A percentile compares a stretch with the other conserved stretches of the same genome.
Evolutionary conservation across 352 stramenopile genomes (phyloP).

Genomic region (Globisporangium polare): DNA sequence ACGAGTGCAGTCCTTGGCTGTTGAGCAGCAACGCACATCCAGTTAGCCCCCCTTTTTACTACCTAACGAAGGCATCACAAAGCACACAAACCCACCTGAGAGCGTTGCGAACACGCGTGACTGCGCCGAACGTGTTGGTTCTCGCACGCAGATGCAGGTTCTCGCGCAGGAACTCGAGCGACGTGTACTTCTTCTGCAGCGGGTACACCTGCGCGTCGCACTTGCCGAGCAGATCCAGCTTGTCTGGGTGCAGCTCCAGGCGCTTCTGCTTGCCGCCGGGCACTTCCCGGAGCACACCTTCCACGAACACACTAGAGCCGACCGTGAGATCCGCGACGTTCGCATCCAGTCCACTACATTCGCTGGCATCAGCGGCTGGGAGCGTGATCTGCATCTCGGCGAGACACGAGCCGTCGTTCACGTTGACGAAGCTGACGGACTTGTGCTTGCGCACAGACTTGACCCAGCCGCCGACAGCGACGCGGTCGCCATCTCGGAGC

Average conservation of each 20-base stretch:
- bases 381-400: slow-evolving; percentile 91
- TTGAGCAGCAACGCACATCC: not conserved
- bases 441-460: slow-evolving; percentile 97
- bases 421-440: slow-evolving; percentile 95
- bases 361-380: slow-evolving; percentile 29
- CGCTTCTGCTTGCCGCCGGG: slow-evolving; percentile 85
- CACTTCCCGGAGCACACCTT: slow-evolving; percentile 87
- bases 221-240: slow-evolving; percentile 85
- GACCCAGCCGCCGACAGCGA: slow-evolving; percentile 89
- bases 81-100: slow-evolving; percentile 43
- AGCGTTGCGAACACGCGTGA: slow-evolving; percentile 92
- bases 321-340: slow-evolving; percentile 91
- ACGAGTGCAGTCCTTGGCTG: slow-evolving; percentile 62
- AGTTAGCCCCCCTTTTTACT: not conserved
- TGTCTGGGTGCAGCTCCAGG: slow-evolving; percentile 90
- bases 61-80: not conserved
- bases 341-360: slow-evolving; percentile 25
- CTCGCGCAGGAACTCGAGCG: slow-evolving; percentile 96
- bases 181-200: slow-evolving; percentile 98
- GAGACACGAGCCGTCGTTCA: slow-evolving; percentile 95
- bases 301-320: slow-evolving; percentile 89
- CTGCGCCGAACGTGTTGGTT: slow-evolving; percentile 96
- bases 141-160: slow-evolving; percentile 95
- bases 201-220: slow-evolving; percentile 94
- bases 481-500: slow-evolving; percentile 32